Evolutionary conservation across 169 alveolate genomes (phyloP).

Genomic region (Eimeria sp.): DNA sequence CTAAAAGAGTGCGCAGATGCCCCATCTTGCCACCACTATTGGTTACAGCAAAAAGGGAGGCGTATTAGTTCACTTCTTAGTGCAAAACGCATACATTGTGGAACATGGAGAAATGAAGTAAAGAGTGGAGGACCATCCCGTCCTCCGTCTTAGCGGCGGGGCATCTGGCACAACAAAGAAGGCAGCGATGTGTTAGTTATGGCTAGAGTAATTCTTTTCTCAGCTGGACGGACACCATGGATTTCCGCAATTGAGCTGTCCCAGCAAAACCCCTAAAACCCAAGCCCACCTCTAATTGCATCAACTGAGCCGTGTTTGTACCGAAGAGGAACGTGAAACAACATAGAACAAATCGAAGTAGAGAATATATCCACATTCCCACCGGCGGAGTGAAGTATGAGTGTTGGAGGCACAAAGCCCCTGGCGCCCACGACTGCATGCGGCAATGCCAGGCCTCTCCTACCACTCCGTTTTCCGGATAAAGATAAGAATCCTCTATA

Average conservation of each 20-base stretch:
- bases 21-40: not conserved
- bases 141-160: not conserved
- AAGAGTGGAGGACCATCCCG: not conserved
- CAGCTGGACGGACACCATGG: not conserved
- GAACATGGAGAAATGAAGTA: not conserved
- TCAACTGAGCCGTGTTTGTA: not conserved
- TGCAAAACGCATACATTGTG: not conserved
- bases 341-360: not conserved
- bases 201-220: not conserved
- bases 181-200: not conserved
- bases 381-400: not conserved
- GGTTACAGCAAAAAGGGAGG: not conserved
- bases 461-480: not conserved
- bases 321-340: not conserved
- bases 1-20: not conserved
- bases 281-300: not conserved
- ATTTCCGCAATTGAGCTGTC: not conserved
- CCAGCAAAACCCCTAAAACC: not conserved
- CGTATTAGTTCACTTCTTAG: not conserved
- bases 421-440: conserved; percentile 66
- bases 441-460: conserved; percentile 1
- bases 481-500: not conserved
- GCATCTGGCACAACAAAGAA: not conserved
- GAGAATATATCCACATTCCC: not conserved
- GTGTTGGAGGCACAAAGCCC: conserved; percentile 29